phyloP scores from a whole-genome alignment of 108 stramenopile genomes.

The Skeletonema costatum region DNA sequence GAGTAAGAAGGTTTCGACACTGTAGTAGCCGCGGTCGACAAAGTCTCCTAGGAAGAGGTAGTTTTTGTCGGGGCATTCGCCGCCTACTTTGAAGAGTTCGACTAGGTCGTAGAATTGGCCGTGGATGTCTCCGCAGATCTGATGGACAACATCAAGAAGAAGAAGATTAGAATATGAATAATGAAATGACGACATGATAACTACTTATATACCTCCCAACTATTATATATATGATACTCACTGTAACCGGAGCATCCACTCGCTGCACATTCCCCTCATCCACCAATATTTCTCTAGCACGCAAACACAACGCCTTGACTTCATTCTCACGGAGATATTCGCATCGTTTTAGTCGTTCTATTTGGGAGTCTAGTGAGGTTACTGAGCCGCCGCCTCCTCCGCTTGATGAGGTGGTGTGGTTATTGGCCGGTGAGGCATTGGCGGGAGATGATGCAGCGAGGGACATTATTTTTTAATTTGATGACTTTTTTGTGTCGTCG shows the following conservation, averaged over 20 bases:
- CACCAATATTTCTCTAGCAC: conserved; percentile 97
- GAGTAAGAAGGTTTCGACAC: conserved; percentile 97
- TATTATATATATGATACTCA: conserved; percentile 30
- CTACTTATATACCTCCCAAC: too few relatives aligned
- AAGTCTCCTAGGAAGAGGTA: conserved; percentile 99
- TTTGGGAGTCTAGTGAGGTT: conserved; percentile 86
- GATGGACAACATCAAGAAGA: neutral
- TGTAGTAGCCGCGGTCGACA: conserved; percentile 99
- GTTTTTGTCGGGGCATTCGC: conserved; percentile 97
- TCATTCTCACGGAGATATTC: conserved; percentile 98
- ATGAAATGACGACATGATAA: too few relatives aligned
- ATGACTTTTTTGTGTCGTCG: too few relatives aligned
- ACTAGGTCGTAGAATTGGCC: conserved; percentile 99
- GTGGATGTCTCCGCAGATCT: conserved; percentile 99
- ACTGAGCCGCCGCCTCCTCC: neutral
- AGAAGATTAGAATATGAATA: too few relatives aligned
- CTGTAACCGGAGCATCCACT: conserved; percentile 98
- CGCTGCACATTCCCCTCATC: conserved; percentile 99
- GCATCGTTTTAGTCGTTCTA: conserved; percentile 94
- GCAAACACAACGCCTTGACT: conserved; percentile 96
- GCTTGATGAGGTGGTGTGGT: too few relatives aligned
- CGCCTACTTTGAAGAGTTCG: conserved; percentile 98
- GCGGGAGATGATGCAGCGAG: too few relatives aligned
- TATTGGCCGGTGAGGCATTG: too few relatives aligned
- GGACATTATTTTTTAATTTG: too few relatives aligned